A percentile compares a stretch with the other conserved stretches of the same genome.
Conservation (phyloP, 2,329 filamentous ascomycete genomes). For the Nemania sp. region DNA sequence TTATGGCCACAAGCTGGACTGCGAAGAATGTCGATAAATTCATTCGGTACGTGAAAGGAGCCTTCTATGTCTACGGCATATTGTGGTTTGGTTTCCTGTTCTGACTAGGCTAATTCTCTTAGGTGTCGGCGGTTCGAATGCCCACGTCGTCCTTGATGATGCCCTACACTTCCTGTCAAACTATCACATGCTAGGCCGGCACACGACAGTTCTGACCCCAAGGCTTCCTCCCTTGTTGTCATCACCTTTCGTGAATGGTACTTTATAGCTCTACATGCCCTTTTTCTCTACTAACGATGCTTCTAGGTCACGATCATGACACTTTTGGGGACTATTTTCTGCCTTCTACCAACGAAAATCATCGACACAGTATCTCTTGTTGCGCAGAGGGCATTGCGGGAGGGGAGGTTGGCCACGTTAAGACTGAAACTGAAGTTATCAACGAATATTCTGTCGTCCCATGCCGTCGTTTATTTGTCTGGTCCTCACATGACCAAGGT, state of each 20-base stretch:
- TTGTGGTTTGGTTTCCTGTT: neutral
- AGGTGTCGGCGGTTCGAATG: constrained; percentile 26
- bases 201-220: constrained; percentile 1
- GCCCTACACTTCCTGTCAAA: constrained; percentile 21
- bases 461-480: constrained; percentile 18
- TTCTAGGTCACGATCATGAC: constrained; percentile 1
- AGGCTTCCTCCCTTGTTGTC: neutral
- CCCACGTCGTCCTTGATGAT: constrained; percentile 25
- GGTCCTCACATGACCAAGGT: constrained; percentile 28
- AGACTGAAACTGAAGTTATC: neutral
- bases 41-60: constrained; percentile 20
- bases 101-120: neutral
- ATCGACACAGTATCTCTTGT: too few species aligned
- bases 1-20: constrained; percentile 25
- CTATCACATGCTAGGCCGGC: constrained; percentile 16
- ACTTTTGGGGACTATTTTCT: neutral
- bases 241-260: constrained; percentile 6
- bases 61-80: neutral
- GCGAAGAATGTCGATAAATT: constrained; percentile 30
- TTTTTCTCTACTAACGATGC: neutral
- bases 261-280: neutral
- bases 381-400: too few species aligned
- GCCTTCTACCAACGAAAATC: too few species aligned
- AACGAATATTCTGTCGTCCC: neutral
- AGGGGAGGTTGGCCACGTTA: too few species aligned